Evolutionary conservation across 2,329 filamentous ascomycete genomes (phyloP).

Genomic region (Xylariaceae sp.): DNA sequence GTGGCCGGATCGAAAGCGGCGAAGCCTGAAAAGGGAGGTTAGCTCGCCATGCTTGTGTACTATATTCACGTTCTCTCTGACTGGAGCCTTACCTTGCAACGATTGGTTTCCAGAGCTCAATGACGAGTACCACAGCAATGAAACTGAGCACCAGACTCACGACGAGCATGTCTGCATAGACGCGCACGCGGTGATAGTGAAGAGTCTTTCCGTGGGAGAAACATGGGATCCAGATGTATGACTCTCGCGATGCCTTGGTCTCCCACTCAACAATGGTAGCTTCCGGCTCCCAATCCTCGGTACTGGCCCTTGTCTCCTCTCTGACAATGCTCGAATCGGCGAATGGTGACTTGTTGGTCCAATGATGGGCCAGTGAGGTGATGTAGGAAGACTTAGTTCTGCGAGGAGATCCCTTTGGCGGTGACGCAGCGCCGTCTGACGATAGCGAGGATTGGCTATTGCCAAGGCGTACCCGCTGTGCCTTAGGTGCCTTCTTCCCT

Average conservation of each 20-base stretch:
- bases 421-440: not conserved
- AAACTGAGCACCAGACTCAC: constrained; percentile 34
- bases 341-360: constrained; percentile 34
- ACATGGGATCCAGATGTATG: constrained; percentile 37
- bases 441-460: not conserved
- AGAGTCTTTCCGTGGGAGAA: constrained; percentile 33
- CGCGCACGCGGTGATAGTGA: constrained; percentile 36
- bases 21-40: constrained; percentile 28
- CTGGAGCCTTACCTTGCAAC: constrained; percentile 31
- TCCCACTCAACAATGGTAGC: constrained; percentile 41
- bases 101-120: constrained; percentile 35
- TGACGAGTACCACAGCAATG: constrained; percentile 30
- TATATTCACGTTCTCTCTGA: not conserved
- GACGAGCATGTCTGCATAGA: constrained; percentile 38
- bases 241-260: constrained; percentile 38
- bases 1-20: constrained; percentile 22
- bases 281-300: constrained; percentile 31
- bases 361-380: constrained; percentile 27
- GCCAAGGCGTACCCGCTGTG: not conserved
- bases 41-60: constrained; percentile 10
- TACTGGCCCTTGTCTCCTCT: constrained; percentile 38
- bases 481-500: constrained; percentile 11
- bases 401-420: constrained; percentile 1
- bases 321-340: constrained; percentile 39
- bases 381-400: constrained; percentile 29